Percentiles rank a stretch among this genome's conserved stretches.
Evolutionary conservation across 805 yeast genomes (phyloP).

Genomic region (Yarrowia sp.): DNA sequence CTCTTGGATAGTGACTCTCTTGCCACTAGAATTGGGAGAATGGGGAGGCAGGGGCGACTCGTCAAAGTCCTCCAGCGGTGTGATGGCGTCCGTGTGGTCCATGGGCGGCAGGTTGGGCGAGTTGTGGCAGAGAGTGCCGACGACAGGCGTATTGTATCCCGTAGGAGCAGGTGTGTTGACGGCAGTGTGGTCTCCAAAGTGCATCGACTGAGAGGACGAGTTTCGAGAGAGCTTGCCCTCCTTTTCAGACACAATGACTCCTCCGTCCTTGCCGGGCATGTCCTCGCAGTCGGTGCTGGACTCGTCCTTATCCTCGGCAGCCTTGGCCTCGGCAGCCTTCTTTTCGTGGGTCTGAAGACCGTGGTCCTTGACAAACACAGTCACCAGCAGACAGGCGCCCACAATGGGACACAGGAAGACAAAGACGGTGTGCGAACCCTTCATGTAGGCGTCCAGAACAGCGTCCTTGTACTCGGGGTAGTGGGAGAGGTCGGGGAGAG

Average conservation of each 20-base stretch:
- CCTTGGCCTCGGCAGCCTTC: slow-evolving; percentile 2
- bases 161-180: slow-evolving; percentile 37
- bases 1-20: slow-evolving; percentile 27
- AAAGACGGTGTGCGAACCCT: slow-evolving; percentile 41
- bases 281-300: slow-evolving; percentile 11
- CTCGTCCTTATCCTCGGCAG: neutral
- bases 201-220: neutral
- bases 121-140: slow-evolving; percentile 30
- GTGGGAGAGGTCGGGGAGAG: slow-evolving; percentile 40
- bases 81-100: neutral
- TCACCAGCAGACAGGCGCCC: slow-evolving; percentile 40
- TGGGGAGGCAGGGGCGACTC: slow-evolving; percentile 15
- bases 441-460: slow-evolving; percentile 42
- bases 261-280: neutral
- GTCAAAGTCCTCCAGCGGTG: slow-evolving; percentile 9
- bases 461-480: slow-evolving; percentile 36
- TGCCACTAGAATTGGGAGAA: neutral
- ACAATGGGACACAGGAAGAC: slow-evolving; percentile 40
- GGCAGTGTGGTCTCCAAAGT: slow-evolving; percentile 28
- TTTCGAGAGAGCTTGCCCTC: slow-evolving; percentile 14
- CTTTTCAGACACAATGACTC: neutral
- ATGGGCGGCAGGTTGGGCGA: slow-evolving; percentile 6
- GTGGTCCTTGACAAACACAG: slow-evolving; percentile 42
- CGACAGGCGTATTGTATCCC: slow-evolving; percentile 30
- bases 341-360: slow-evolving; percentile 37